A percentile compares a stretch with the other conserved stretches of the same genome.
These are phyloP conservation scores for Erigeron canadensis DNA, from an alignment of 129 eudicot species.

Conservation along the genomic window DNA sequence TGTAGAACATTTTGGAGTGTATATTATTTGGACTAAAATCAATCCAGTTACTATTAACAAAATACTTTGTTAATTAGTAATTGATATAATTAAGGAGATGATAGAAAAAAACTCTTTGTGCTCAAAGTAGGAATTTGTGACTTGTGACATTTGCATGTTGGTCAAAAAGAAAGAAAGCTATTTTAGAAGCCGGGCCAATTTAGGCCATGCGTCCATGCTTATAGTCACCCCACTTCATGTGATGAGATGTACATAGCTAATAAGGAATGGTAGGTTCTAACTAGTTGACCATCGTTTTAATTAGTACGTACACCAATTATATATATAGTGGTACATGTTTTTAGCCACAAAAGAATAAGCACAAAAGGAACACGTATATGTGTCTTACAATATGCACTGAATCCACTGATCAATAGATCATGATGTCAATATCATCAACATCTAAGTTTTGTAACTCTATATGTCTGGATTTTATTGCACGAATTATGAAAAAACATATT, in stretches of 20 bases:
- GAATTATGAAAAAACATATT: conserved; percentile 19
- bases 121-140: background rate
- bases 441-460: conserved; percentile 26
- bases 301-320: conserved; percentile 11
- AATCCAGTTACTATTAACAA: too few relatives aligned
- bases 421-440: conserved; percentile 27
- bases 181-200: background rate
- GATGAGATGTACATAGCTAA: conserved; percentile 25
- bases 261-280: conserved; percentile 8
- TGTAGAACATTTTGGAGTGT: too few relatives aligned
- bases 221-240: conserved; percentile 41
- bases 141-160: background rate
- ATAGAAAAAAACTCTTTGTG: too few relatives aligned
- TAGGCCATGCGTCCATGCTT: background rate
- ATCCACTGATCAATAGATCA: too few relatives aligned
- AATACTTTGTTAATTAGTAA: too few relatives aligned
- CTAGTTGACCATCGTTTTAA: conserved; percentile 23
- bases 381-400: conserved; percentile 15
- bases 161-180: background rate
- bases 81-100: too few relatives aligned
- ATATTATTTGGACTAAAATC: too few relatives aligned
- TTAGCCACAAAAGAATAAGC: conserved; percentile 28
- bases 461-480: conserved; percentile 26
- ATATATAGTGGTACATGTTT: conserved; percentile 9
- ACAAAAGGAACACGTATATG: conserved; percentile 16